phyloP scores from a whole-genome alignment of 768 basidiomycete genomes.

The Panaeolus cyanescens region DNA sequence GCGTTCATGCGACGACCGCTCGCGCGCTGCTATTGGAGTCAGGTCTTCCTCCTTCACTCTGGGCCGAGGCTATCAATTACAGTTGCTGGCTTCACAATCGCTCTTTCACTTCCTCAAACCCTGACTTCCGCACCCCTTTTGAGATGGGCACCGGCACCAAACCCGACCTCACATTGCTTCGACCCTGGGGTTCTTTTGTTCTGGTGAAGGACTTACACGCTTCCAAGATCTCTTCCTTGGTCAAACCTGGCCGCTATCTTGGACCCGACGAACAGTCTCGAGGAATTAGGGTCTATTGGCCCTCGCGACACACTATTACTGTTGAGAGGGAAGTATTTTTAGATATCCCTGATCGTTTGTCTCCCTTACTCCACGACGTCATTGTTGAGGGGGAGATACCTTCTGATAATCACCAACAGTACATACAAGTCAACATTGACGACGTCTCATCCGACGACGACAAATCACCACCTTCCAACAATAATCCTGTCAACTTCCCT shows the following conservation, averaged over 20 bases:
- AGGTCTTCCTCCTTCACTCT: slow-evolving; percentile 23
- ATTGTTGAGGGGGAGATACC: slow-evolving; percentile 33
- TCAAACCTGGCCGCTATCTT: slow-evolving; percentile 26
- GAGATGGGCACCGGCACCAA: slow-evolving; percentile 24
- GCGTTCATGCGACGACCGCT: slow-evolving; percentile 22
- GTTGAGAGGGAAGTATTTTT: slow-evolving; percentile 29
- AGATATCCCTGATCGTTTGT: slow-evolving; percentile 15
- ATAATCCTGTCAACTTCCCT: neutral
- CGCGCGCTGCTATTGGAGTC: slow-evolving; percentile 28
- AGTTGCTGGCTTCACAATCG: slow-evolving; percentile 36
- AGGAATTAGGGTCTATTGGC: slow-evolving; percentile 36
- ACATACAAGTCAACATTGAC: slow-evolving; percentile 8
- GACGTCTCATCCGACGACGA: neutral
- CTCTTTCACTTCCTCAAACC: slow-evolving; percentile 24
- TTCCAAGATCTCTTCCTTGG: slow-evolving; percentile 24
- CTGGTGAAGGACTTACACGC: slow-evolving; percentile 25
- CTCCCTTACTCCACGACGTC: slow-evolving; percentile 24
- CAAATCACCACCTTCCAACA: too few species aligned
- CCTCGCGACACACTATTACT: slow-evolving; percentile 21
- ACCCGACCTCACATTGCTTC: slow-evolving; percentile 27
- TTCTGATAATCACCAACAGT: slow-evolving; percentile 18
- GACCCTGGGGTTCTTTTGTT: slow-evolving; percentile 28
- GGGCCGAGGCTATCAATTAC: slow-evolving; percentile 36
- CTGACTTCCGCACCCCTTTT: slow-evolving; percentile 22
- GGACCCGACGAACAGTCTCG: slow-evolving; percentile 31